Percentiles rank a stretch among this genome's conserved stretches.
phyloP scores from a whole-genome alignment of 2,329 filamentous ascomycete genomes.

The Epichloe scottii region DNA sequence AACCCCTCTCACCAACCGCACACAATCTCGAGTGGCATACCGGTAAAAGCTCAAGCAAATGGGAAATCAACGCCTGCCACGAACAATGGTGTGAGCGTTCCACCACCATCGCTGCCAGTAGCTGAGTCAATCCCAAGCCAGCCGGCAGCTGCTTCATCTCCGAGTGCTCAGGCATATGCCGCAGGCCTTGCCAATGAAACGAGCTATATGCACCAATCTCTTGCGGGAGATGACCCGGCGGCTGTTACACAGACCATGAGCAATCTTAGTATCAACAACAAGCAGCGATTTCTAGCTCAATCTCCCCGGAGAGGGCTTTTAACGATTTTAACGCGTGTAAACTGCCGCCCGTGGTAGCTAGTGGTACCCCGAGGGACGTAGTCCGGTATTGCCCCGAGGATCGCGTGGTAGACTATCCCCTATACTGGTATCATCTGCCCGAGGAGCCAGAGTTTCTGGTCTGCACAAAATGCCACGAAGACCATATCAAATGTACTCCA shows the following conservation, averaged over 20 bases:
- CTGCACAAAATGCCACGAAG: slow-evolving; percentile 29
- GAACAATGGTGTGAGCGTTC: background rate
- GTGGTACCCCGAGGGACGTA: slow-evolving; percentile 12
- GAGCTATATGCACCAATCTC: background rate
- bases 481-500: slow-evolving; percentile 20
- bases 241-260: slow-evolving; percentile 1
- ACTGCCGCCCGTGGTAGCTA: slow-evolving; percentile 8
- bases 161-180: background rate
- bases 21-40: background rate
- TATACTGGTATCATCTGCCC: slow-evolving; percentile 20
- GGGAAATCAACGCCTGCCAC: background rate
- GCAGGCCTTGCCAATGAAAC: background rate
- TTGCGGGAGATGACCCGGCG: background rate
- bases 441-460: slow-evolving; percentile 20
- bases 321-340: background rate
- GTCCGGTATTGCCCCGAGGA: slow-evolving; percentile 17
- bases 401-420: slow-evolving; percentile 15
- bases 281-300: background rate
- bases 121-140: background rate
- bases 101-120: background rate
- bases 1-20: background rate
- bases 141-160: background rate
- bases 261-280: background rate
- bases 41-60: background rate
- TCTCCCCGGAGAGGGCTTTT: background rate